Conservation (phyloP, 768 basidiomycete species). For the Calocybe indica region DNA sequence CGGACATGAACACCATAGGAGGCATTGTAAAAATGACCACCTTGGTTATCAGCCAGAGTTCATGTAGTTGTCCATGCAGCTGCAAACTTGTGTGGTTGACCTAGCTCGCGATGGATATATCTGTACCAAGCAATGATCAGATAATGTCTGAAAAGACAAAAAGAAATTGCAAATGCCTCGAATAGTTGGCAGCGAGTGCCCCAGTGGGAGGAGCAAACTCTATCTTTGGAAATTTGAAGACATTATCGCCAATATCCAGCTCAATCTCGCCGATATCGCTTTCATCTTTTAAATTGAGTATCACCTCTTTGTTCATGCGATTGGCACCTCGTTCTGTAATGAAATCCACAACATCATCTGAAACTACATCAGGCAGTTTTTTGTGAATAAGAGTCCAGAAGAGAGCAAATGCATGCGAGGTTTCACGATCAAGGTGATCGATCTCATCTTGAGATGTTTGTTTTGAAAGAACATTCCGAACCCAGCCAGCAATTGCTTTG, state of each 20-base stretch:
- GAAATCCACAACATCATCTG: background rate
- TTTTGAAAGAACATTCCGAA: background rate
- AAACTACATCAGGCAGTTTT: background rate
- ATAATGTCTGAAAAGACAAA: background rate
- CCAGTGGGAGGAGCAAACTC: conserved; percentile 1
- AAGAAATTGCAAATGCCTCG: background rate
- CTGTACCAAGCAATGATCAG: too few relatives aligned
- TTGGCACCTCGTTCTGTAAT: background rate
- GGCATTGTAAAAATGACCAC: background rate
- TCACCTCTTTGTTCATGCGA: background rate
- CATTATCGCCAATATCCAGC: background rate
- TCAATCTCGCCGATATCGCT: background rate
- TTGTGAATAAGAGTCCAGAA: too few relatives aligned
- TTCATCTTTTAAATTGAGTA: background rate
- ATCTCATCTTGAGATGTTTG: background rate
- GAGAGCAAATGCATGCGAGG: background rate
- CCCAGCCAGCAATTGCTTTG: background rate
- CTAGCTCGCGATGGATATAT: too few relatives aligned
- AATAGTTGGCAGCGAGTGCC: background rate
- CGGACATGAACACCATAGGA: background rate
- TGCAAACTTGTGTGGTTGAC: too few relatives aligned
- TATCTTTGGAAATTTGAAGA: background rate
- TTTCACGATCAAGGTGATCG: background rate
- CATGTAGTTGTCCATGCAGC: background rate
- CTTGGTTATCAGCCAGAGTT: background rate